Percentiles rank a stretch among this genome's conserved stretches.
Evolutionary conservation across 441 rosid genomes (phyloP).

Genomic region (Hura crepitans): DNA sequence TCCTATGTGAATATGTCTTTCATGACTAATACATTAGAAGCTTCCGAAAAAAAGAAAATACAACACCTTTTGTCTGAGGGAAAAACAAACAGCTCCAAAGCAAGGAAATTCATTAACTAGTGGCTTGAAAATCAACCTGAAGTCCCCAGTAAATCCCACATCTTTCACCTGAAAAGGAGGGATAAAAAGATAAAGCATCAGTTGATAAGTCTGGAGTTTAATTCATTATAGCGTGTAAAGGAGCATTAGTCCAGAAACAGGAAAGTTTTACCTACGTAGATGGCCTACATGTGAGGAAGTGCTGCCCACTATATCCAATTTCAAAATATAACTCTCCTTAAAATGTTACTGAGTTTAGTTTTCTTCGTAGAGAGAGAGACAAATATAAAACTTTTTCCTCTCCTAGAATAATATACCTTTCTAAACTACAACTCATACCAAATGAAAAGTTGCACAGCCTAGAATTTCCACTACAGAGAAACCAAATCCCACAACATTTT

Average conservation of each 20-base stretch:
- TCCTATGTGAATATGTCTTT: background rate
- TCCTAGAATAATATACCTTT: background rate
- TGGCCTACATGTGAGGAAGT: background rate
- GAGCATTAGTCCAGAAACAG: background rate
- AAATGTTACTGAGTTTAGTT: background rate
- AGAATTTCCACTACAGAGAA: background rate
- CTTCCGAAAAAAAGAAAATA: background rate
- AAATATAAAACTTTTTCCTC: background rate
- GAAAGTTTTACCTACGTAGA: background rate
- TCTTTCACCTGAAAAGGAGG: constrained; percentile 57
- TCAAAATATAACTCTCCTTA: background rate
- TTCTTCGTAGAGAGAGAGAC: background rate
- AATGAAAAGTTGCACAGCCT: background rate
- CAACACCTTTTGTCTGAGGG: constrained; percentile 67
- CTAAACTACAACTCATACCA: background rate
- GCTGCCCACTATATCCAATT: background rate
- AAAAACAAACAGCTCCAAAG: constrained; percentile 84
- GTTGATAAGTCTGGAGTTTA: background rate
- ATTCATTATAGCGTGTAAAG: background rate
- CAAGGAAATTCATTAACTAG: constrained; percentile 79
- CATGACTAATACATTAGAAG: background rate
- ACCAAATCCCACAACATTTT: background rate
- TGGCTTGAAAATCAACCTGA: constrained; percentile 89
- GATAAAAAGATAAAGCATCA: background rate
- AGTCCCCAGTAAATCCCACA: constrained; percentile 86